Evolutionary conservation across 2,329 filamentous ascomycete genomes (phyloP), one percentile per base, ranked within the genome.

Genomic region (Cyclaneusma minus): DNA sequence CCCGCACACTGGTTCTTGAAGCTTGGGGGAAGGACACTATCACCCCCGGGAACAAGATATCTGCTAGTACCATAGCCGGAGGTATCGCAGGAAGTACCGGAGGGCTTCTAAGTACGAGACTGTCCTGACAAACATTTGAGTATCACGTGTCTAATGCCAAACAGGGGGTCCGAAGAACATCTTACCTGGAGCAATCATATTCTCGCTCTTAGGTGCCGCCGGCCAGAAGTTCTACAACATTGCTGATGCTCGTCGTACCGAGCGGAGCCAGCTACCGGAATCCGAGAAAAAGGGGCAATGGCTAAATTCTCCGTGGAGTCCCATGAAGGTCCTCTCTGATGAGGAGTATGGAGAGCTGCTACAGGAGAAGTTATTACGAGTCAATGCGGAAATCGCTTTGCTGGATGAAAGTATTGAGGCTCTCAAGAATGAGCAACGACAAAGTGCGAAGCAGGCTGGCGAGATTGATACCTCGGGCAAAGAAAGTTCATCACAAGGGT

Each of bases 341-440:
- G 62, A 75, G 14, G 72, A 89, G 39, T 89, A 89, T 43, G 64
- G 66, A 31, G 53, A 62, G 1, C 70, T 83, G 52, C 56, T 89
- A 41, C 57, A 62, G 16, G 77, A 85, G 46, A 82, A 75, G 50
- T 52, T 83, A 21, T 47, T 87, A 14, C 63, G 59, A 34, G 54
- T 87, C 3, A 75, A 89, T 36, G 77, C 68, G 1, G 77, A 87
- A 34, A 83, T 89, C 48, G 72, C 79, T 0, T 49, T 89, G 4
- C 59, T 87, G 18, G 79, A 89, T 41, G 81, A 87, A 28, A 71
- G 69, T 42, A 80, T 89, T 37, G 63, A 60, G 24, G 57, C 52
- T 20, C 43, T 73, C 15, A 55, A 52, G 38, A 43, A 42, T 19
- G 8, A 24, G 22, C 22, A 24, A 20, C 18, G 11, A 11, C 18